Evolutionary conservation across 2,329 filamentous ascomycete genomes (phyloP).

Genomic region (Tolypocladium ovalisporum): DNA sequence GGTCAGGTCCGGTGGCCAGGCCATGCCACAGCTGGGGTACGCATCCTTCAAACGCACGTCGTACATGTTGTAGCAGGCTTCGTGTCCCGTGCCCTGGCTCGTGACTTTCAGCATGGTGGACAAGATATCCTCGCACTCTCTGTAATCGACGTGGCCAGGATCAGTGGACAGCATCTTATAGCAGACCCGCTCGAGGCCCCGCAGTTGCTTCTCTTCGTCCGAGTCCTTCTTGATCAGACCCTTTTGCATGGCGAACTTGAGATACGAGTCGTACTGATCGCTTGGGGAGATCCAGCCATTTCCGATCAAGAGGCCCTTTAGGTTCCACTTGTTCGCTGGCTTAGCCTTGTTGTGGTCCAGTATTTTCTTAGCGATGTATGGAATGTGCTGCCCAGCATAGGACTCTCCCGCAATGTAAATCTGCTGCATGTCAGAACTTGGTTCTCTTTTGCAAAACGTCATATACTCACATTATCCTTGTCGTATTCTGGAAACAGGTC

Average conservation of each 20-base stretch:
- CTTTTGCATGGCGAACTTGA: constrained; percentile 69
- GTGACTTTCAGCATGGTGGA: constrained; percentile 60
- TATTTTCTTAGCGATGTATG: constrained; percentile 89
- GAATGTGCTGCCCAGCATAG: constrained; percentile 93
- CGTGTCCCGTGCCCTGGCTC: constrained; percentile 37
- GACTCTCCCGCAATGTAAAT: constrained; percentile 93
- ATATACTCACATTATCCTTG: constrained; percentile 73
- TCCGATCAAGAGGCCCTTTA: constrained; percentile 82
- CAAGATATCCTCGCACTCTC: constrained; percentile 67
- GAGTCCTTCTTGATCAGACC: constrained; percentile 60
- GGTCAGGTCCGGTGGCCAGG: constrained; percentile 84
- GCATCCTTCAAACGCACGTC: constrained; percentile 77
- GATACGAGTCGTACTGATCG: constrained; percentile 83
- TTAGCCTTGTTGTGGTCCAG: constrained; percentile 68
- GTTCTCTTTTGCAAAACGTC: neutral
- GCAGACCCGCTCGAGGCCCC: constrained; percentile 60
- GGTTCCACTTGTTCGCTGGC: constrained; percentile 47
- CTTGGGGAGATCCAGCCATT: constrained; percentile 93
- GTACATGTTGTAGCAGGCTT: constrained; percentile 87
- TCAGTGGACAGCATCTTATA: constrained; percentile 43
- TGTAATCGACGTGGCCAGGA: constrained; percentile 48
- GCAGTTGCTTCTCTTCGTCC: constrained; percentile 51
- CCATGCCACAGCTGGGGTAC: constrained; percentile 86
- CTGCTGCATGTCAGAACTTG: constrained; percentile 33
- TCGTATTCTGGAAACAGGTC: constrained; percentile 83